Conservation (phyloP, 768 basidiomycete genomes). For the Serpula lacrymans region DNA sequence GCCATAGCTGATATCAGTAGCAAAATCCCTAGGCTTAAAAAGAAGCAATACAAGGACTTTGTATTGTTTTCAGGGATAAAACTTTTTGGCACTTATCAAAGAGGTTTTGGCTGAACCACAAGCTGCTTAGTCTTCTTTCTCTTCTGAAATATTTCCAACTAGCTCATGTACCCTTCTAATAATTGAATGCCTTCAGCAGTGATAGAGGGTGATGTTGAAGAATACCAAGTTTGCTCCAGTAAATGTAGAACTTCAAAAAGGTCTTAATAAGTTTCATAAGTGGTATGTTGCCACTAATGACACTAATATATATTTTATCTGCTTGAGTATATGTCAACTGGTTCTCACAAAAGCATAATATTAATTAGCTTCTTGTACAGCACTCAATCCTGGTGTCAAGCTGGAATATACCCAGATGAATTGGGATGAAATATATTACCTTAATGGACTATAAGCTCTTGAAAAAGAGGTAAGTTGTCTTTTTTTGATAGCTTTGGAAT, state of each 20-base stretch:
- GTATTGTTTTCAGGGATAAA: too few species aligned
- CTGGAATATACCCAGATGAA: constrained; percentile 12
- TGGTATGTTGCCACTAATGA: constrained; percentile 22
- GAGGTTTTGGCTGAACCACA: too few species aligned
- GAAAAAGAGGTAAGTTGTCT: constrained; percentile 15
- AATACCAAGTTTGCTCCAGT: constrained; percentile 14
- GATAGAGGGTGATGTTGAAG: constrained; percentile 17
- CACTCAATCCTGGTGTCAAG: constrained; percentile 19
- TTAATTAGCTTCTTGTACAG: constrained; percentile 16
- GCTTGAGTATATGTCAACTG: constrained; percentile 19
- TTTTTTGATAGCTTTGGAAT: too few species aligned
- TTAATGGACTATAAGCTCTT: constrained; percentile 8
- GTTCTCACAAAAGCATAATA: too few species aligned
- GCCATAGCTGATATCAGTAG: background rate
- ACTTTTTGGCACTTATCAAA: too few species aligned
- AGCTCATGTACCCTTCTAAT: constrained; percentile 23
- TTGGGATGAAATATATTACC: constrained; percentile 13
- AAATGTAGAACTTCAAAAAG: constrained; percentile 15
- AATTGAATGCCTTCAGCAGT: constrained; percentile 17
- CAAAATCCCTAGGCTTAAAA: background rate
- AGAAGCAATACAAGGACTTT: background rate
- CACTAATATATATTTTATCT: constrained; percentile 21
- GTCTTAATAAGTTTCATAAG: constrained; percentile 23
- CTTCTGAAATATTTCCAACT: constrained; percentile 18
- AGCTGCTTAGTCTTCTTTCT: constrained; percentile 21